Evolutionary conservation across 164 flowering plant species (phyloP).

Genomic region (Aristolochia fimbriata): DNA sequence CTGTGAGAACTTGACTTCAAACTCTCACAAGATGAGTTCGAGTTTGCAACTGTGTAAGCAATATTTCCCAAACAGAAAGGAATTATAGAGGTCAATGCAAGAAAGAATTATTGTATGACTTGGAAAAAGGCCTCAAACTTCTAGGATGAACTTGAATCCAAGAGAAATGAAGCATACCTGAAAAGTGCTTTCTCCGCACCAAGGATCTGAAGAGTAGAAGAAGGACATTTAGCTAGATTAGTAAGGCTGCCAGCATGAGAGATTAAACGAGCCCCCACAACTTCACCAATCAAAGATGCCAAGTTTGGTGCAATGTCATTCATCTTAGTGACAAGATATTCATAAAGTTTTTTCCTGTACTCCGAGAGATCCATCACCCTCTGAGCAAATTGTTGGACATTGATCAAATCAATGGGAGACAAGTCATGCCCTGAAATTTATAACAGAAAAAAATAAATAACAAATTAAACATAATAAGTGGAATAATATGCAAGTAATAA

Average conservation of each 20-base stretch:
- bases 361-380: conserved; percentile 90
- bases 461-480: neutral
- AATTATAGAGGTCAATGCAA: too few relatives aligned
- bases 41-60: too few relatives aligned
- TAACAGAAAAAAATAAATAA: conserved; percentile 3
- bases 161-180: conserved; percentile 38
- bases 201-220: conserved; percentile 99
- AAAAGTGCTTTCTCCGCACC: conserved; percentile 99
- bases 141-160: too few relatives aligned
- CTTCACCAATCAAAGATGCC: conserved; percentile 93
- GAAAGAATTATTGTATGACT: too few relatives aligned
- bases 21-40: too few relatives aligned
- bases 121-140: too few relatives aligned
- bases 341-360: conserved; percentile 77
- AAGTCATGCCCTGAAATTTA: conserved; percentile 77
- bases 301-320: conserved; percentile 95
- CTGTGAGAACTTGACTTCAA: too few relatives aligned
- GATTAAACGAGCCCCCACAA: conserved; percentile 91
- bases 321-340: conserved; percentile 90
- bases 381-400: conserved; percentile 86
- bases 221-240: conserved; percentile 93
- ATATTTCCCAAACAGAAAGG: too few relatives aligned
- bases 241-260: conserved; percentile 99
- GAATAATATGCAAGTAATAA: neutral
- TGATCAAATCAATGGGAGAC: conserved; percentile 80